A percentile compares a stretch with the other conserved stretches of the same genome.
phyloP scores from a whole-genome alignment of 129 eudicot genomes.

The Pittosporum tobira region DNA sequence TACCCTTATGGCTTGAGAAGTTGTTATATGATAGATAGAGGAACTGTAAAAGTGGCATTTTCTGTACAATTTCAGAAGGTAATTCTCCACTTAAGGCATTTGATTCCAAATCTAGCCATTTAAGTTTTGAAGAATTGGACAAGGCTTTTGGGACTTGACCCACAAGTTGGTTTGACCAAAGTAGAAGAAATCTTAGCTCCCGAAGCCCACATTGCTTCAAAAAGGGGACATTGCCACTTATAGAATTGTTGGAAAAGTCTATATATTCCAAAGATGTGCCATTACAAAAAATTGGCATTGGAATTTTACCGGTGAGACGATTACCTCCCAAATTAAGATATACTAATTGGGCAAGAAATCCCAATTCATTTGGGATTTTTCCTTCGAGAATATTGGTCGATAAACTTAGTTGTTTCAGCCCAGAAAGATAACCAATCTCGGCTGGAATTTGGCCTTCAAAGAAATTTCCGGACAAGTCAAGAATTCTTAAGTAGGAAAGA shows the following conservation, averaged over 20 bases:
- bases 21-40: constrained; percentile 60
- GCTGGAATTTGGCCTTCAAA: constrained; percentile 57
- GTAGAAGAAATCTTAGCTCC: constrained; percentile 49
- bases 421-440: constrained; percentile 39
- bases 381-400: constrained; percentile 59
- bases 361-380: constrained; percentile 47
- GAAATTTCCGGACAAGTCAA: constrained; percentile 63
- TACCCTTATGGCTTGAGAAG: constrained; percentile 53
- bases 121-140: constrained; percentile 53
- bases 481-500: constrained; percentile 41
- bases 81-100: constrained; percentile 53
- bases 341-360: constrained; percentile 34
- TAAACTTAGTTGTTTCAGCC: constrained; percentile 55
- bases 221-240: constrained; percentile 52
- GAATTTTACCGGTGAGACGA: constrained; percentile 53
- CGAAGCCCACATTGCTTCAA: constrained; percentile 38
- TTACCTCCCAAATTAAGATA: constrained; percentile 76
- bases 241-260: constrained; percentile 75
- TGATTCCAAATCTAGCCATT: constrained; percentile 72
- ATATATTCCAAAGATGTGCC: constrained; percentile 59
- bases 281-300: constrained; percentile 53
- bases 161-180: constrained; percentile 63
- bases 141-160: constrained; percentile 61
- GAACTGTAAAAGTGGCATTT: constrained; percentile 47
- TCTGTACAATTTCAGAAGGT: constrained; percentile 41